Evolutionary conservation across 148 eudicot genomes (phyloP).

Genomic region (Amaranthus hypochondriacus): DNA sequence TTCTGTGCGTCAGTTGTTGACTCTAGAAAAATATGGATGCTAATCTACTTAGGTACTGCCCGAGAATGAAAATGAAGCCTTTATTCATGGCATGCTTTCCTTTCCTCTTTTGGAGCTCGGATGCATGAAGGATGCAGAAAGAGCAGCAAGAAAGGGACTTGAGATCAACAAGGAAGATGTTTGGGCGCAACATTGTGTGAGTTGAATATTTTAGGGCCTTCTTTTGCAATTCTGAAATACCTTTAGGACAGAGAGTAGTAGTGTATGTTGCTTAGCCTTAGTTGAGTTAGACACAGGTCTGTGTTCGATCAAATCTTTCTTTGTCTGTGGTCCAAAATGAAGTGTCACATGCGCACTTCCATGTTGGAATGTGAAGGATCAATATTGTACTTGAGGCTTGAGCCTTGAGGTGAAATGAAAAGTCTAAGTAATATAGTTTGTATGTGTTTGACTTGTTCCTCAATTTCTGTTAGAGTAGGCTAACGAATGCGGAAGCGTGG

Average conservation of each 20-base stretch:
- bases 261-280: too few species aligned
- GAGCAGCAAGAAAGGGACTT: constrained; percentile 67
- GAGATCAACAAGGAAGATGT: constrained; percentile 65
- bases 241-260: background rate
- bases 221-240: background rate
- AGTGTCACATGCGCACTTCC: too few species aligned
- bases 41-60: constrained; percentile 52
- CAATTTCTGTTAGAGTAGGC: background rate
- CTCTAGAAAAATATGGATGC: background rate
- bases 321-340: too few species aligned
- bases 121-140: constrained; percentile 60
- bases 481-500: too few species aligned
- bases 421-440: too few species aligned
- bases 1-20: background rate
- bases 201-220: constrained; percentile 23
- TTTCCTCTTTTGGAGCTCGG: constrained; percentile 88
- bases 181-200: constrained; percentile 96
- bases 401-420: too few species aligned
- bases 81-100: constrained; percentile 84
- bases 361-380: too few species aligned
- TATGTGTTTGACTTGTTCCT: background rate
- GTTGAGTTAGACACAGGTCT: too few species aligned
- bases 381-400: too few species aligned
- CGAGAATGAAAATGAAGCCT: constrained; percentile 49
- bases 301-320: too few species aligned